Evolutionary conservation across 2,329 filamentous ascomycete genomes (phyloP), one percentile per base, ranked within the genome.

Genomic region (Xylaria sp.): DNA sequence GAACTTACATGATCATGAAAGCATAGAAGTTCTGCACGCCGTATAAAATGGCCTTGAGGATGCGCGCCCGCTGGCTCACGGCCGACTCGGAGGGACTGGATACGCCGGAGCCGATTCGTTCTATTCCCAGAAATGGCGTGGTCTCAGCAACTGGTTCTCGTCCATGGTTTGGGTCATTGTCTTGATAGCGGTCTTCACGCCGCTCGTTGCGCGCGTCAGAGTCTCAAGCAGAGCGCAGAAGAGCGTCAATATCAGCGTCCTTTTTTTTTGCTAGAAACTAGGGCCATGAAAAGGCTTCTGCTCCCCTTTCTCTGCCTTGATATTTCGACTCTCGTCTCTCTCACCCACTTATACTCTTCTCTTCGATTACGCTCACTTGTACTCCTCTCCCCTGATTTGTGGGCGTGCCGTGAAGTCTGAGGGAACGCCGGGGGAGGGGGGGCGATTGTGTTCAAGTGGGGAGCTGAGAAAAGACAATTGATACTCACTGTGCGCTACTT

Each of bases 1-100:
- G 33, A 1, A 90, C 95, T 90, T 80, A 98, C 96, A 99, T 99
- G 79, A 99, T 94, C 87, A 99, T 98, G 78, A 99, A 98, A 56
- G 94, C 97, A 81, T 99, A 99, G 81, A 98, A 98, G 74, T 96
- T 97, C 85, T 99, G 96, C 61, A 96, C 82, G 23, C 91, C 95
- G 84, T 99, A 99, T 65, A 99, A 83, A 39, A 88, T 81, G 33
- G 93, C 92, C 85, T 97, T 95, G 80, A 93, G 83, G 70, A 97
- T 79, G 81, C 93, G 94, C 61, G 89, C 91, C 77, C 87, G 89
- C 81, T 90, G 88, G 80, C 89, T 88, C 72, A 76, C 71, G 55
- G 88, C 7, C 12, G 62, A 28, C 33, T 64, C 65, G 41, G 88
- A 83, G 72, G 85, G 83, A 72, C 88, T 39, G 5, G 88, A 84